These are phyloP conservation scores for Diaporthe longicolla DNA, from an alignment of 2,329 filamentous ascomycete genomes.

Conservation along the genomic window DNA sequence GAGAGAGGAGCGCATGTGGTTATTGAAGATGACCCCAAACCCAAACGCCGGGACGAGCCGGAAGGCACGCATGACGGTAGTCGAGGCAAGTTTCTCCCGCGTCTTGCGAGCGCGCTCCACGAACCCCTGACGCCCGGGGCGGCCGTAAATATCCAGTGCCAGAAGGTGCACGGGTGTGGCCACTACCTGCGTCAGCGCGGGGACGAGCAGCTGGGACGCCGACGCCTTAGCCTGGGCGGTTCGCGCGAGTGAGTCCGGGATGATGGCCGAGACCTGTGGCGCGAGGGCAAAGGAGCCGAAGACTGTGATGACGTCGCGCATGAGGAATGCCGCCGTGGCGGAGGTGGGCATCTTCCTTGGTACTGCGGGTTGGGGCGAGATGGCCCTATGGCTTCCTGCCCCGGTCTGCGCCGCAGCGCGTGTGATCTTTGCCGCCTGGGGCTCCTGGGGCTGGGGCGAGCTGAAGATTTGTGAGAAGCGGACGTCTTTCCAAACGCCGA, in stretches of 20 bases:
- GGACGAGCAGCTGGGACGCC: constrained; percentile 20
- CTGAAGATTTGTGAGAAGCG: constrained; percentile 32
- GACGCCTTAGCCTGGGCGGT: constrained; percentile 12
- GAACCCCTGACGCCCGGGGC: constrained; percentile 7
- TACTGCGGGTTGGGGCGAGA: background rate
- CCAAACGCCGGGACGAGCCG: constrained; percentile 14
- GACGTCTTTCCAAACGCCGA: constrained; percentile 33
- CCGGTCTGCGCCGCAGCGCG: constrained; percentile 15
- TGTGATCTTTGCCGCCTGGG: background rate
- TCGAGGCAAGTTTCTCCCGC: constrained; percentile 18
- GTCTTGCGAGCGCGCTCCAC: constrained; percentile 1
- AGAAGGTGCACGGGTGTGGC: constrained; percentile 27
- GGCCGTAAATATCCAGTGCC: constrained; percentile 14
- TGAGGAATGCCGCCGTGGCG: constrained; percentile 17
- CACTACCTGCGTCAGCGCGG: constrained; percentile 24
- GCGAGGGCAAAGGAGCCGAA: constrained; percentile 30
- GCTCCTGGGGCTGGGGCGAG: background rate
- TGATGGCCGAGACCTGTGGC: constrained; percentile 6
- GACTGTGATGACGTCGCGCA: constrained; percentile 29
- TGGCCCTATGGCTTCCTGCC: background rate
- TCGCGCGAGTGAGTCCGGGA: constrained; percentile 13
- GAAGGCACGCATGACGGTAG: constrained; percentile 20
- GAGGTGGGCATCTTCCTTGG: constrained; percentile 16
- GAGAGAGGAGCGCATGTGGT: background rate
- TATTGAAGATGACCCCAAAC: constrained; percentile 30